Percentiles rank a stretch among this genome's conserved stretches.
Conservation (phyloP, 2,329 filamentous ascomycete genomes). For the Plenodomus biglobosus region DNA sequence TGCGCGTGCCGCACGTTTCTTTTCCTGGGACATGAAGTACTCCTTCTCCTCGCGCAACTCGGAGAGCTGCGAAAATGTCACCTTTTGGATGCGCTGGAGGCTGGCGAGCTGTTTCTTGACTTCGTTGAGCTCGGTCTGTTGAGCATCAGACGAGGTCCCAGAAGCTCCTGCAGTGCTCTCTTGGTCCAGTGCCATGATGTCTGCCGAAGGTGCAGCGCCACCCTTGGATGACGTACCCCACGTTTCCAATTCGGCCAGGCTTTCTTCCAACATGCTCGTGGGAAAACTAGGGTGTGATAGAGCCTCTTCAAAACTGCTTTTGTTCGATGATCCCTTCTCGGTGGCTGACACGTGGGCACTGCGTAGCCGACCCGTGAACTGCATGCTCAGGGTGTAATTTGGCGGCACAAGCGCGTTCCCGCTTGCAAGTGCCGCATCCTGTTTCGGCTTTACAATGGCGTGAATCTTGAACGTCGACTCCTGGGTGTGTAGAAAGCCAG, state of each 20-base stretch:
- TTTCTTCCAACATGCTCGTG: constrained; percentile 42
- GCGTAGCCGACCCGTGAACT: constrained; percentile 53
- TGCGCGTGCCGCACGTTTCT: constrained; percentile 27
- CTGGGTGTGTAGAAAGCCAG: constrained; percentile 46
- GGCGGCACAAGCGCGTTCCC: constrained; percentile 48
- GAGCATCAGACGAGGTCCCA: constrained; percentile 1
- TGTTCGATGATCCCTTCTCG: constrained; percentile 15
- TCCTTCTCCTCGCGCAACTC: constrained; percentile 48
- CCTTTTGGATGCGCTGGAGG: constrained; percentile 49
- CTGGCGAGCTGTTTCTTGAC: constrained; percentile 46
- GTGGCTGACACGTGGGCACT: constrained; percentile 35
- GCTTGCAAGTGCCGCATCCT: constrained; percentile 54
- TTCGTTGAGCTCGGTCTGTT: constrained; percentile 21
- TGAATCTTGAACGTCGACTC: constrained; percentile 53
- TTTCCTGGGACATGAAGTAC: constrained; percentile 37
- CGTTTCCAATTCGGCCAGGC: constrained; percentile 37
- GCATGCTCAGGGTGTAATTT: constrained; percentile 66
- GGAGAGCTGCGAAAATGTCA: constrained; percentile 49
- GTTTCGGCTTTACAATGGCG: constrained; percentile 77
- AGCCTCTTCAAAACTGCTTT: constrained; percentile 43
- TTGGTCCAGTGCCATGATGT: constrained; percentile 36
- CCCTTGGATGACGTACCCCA: constrained; percentile 29
- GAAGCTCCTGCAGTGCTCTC: constrained; percentile 5
- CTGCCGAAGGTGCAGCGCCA: constrained; percentile 24
- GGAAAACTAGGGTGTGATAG: constrained; percentile 50